Conservation (phyloP, 768 basidiomycete genomes). For the Harrya chromipes region DNA sequence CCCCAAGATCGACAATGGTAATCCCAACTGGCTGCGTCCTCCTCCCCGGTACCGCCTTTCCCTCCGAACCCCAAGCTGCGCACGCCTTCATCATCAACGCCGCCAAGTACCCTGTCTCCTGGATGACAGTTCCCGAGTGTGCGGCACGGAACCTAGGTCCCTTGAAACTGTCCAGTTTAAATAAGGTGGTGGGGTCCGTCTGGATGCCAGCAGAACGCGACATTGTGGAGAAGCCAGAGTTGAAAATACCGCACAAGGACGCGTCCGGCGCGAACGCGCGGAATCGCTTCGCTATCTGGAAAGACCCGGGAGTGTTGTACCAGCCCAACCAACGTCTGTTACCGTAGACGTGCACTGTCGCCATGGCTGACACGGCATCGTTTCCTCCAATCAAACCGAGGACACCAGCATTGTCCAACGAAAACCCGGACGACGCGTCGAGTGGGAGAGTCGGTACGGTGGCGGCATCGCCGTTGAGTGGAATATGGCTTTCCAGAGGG, state of each 20-base stretch:
- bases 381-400: conserved; percentile 31
- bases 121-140: conserved; percentile 51
- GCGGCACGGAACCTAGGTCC: conserved; percentile 74
- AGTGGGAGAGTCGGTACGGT: not conserved
- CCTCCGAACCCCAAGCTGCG: conserved; percentile 6
- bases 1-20: conserved; percentile 9
- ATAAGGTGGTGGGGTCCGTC: conserved; percentile 17
- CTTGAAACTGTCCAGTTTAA: conserved; percentile 11
- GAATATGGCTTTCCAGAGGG: not conserved
- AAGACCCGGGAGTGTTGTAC: conserved; percentile 35
- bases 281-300: conserved; percentile 24
- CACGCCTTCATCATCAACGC: conserved; percentile 41
- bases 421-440: conserved; percentile 6
- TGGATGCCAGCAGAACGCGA: conserved; percentile 11
- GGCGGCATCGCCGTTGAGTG: not conserved
- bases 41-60: conserved; percentile 10
- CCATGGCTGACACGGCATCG: conserved; percentile 30
- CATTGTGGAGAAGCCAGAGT: not conserved
- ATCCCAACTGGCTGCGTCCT: conserved; percentile 3
- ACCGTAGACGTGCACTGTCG: conserved; percentile 26
- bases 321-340: conserved; percentile 29
- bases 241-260: not conserved
- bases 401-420: conserved; percentile 24
- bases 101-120: conserved; percentile 51
- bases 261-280: conserved; percentile 14